Conservation (phyloP, 495 filamentous ascomycete genomes). For the Apodospora peruviana region DNA sequence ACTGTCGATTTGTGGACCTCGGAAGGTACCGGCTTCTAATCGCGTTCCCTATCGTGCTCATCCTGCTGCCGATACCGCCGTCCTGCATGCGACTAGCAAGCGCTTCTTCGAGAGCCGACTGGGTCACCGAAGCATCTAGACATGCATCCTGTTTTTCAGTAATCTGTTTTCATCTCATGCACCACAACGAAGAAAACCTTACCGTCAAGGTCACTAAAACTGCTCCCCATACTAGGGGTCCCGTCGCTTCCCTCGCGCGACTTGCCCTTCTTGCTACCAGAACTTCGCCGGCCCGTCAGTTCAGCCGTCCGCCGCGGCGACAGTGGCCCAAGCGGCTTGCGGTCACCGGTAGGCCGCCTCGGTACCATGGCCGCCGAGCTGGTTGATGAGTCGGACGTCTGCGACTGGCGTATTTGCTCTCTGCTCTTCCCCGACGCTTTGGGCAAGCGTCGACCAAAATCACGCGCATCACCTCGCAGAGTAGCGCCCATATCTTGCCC, state of each 20-base stretch:
- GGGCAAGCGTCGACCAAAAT: conserved; percentile 29
- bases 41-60: conserved; percentile 70
- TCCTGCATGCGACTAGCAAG: conserved; percentile 87
- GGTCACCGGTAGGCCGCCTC: conserved; percentile 4
- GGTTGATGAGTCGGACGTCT: conserved; percentile 55
- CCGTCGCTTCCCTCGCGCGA: conserved; percentile 71
- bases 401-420: conserved; percentile 13
- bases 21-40: conserved; percentile 40
- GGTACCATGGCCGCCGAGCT: conserved; percentile 50
- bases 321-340: conserved; percentile 15
- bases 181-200: conserved; percentile 20
- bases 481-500: conserved; percentile 58
- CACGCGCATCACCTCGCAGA: conserved; percentile 45
- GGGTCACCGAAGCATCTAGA: conserved; percentile 85
- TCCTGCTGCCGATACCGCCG: conserved; percentile 66
- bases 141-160: not conserved
- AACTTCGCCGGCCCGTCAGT: conserved; percentile 52
- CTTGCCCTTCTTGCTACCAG: conserved; percentile 39
- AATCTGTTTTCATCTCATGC: not conserved
- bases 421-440: conserved; percentile 18
- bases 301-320: conserved; percentile 55
- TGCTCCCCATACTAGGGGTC: conserved; percentile 94
- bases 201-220: conserved; percentile 96
- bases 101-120: conserved; percentile 91
- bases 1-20: conserved; percentile 16